Evolutionary conservation across 441 rosid genomes (phyloP).

Genomic region (Euphorbia corollata): DNA sequence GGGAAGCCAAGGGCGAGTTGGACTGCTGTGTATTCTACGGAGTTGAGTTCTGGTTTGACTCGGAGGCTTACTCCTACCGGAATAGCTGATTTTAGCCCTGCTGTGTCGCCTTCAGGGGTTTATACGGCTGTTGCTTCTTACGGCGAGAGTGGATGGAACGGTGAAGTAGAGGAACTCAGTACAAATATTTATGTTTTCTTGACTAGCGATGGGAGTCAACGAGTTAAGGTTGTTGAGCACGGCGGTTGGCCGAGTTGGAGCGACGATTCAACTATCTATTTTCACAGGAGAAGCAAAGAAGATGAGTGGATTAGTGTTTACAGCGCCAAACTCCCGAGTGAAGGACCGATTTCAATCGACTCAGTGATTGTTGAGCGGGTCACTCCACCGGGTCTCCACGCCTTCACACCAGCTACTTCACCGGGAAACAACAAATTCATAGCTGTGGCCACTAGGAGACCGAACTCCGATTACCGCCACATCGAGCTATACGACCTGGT

Average conservation of each 20-base stretch:
- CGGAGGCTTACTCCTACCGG: constrained; percentile 60
- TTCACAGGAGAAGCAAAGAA: constrained; percentile 56
- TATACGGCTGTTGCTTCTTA: constrained; percentile 77
- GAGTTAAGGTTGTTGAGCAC: constrained; percentile 65
- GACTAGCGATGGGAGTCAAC: constrained; percentile 60
- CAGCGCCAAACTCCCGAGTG: constrained; percentile 38
- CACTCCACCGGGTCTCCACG: constrained; percentile 78
- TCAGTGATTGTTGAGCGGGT: constrained; percentile 50
- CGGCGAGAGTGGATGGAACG: constrained; percentile 61
- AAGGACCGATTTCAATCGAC: constrained; percentile 27
- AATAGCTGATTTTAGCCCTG: constrained; percentile 79
- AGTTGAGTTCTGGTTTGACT: constrained; percentile 53
- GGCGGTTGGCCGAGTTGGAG: constrained; percentile 97
- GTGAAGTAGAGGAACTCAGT: constrained; percentile 69
- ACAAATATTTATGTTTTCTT: constrained; percentile 64
- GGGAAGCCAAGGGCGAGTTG: constrained; percentile 62
- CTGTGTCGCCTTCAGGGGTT: constrained; percentile 67
- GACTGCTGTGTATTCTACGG: constrained; percentile 75
- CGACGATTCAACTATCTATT: constrained; percentile 61
- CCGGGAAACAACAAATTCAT: constrained; percentile 69
- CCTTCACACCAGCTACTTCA: constrained; percentile 83
- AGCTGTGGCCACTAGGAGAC: constrained; percentile 71
- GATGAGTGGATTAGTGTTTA: constrained; percentile 79
- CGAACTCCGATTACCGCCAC: constrained; percentile 51
- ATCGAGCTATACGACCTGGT: constrained; percentile 63